Conservation (phyloP, 805 yeast species). For the Kazachstania bromeliacearum region DNA sequence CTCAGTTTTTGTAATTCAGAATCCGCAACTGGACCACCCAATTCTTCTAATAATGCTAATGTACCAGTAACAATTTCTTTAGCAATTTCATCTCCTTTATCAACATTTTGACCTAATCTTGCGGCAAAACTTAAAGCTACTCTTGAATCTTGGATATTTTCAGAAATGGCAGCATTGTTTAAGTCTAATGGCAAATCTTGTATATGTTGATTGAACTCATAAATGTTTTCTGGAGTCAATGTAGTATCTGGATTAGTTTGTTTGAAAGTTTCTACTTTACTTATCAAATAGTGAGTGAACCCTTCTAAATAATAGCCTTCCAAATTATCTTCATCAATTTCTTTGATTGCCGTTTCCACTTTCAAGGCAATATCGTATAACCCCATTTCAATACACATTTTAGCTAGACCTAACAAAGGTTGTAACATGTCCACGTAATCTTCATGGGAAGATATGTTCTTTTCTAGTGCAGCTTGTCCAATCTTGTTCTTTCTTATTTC, state of each 20-base stretch:
- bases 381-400: constrained; percentile 70
- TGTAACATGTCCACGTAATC: constrained; percentile 63
- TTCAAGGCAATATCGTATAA: constrained; percentile 54
- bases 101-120: constrained; percentile 36
- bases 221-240: constrained; percentile 23
- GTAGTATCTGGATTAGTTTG: constrained; percentile 12
- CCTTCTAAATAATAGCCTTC: constrained; percentile 82
- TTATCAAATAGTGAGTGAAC: constrained; percentile 50
- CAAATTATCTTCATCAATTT: constrained; percentile 73
- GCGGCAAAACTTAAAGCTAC: constrained; percentile 34
- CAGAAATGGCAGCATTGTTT: constrained; percentile 26
- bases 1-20: constrained; percentile 22
- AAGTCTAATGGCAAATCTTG: constrained; percentile 32
- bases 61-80: constrained; percentile 52
- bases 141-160: constrained; percentile 27
- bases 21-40: constrained; percentile 56
- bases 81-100: constrained; percentile 39
- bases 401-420: constrained; percentile 62
- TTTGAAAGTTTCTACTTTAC: constrained; percentile 28
- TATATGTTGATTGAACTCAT: constrained; percentile 27
- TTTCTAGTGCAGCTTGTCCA: constrained; percentile 36
- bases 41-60: constrained; percentile 36
- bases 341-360: constrained; percentile 59
- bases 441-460: constrained; percentile 12
- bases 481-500: constrained; percentile 39